Base-by-base conservation (phyloP, 78 protist species). In the Cyanophora paradoxa region DNA sequence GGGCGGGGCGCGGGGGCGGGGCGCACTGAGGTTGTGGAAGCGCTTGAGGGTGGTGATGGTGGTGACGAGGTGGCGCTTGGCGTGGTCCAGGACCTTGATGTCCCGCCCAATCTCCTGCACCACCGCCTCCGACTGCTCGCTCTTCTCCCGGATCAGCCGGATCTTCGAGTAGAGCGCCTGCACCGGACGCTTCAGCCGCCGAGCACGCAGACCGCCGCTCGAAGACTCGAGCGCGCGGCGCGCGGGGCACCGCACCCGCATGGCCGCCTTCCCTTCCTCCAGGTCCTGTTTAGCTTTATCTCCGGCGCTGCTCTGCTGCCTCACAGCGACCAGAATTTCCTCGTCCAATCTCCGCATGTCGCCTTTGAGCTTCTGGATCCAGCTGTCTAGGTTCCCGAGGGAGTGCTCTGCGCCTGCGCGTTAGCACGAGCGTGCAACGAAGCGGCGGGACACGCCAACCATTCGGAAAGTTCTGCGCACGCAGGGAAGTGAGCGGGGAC, bases 31-130 rank as follows among this genome's bases (percentile, higher is more conserved):
- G 74, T 75, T 87, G 52, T 89, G 87, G n/a, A 92, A 61, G 65
- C 76, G 71, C 65, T 80, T 79, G 41, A 92, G 63, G 3, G 92
- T 81, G 41, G 80, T 80, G 48, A 92, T 87, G 31, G 92, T 78
- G 36, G 72, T 36, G 13, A 88, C 86, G 24, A 93, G 77, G 77
- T 93, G 86, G 40, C 70, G 56, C 82, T 90, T 90, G 10, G 94
- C 97, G 63, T 58, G 48, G 82, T 93, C 97, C 50, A 93, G 80
- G 44, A 77, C 34, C 68, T 82, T 84, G 57, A 93, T 90, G 77
- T 90, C 93, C 33, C 82, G 52, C 64, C 93, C 86, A 46, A 93
- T 79, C 57, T 90, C 91, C 10, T 84, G 77, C 34, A 90, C 91
- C 85, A 90, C 82, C 52, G 33, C 66, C 83, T 92, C 94, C 1